Conservation (phyloP, 2,329 filamentous ascomycete species). For the Mycosphaerella sp. region DNA sequence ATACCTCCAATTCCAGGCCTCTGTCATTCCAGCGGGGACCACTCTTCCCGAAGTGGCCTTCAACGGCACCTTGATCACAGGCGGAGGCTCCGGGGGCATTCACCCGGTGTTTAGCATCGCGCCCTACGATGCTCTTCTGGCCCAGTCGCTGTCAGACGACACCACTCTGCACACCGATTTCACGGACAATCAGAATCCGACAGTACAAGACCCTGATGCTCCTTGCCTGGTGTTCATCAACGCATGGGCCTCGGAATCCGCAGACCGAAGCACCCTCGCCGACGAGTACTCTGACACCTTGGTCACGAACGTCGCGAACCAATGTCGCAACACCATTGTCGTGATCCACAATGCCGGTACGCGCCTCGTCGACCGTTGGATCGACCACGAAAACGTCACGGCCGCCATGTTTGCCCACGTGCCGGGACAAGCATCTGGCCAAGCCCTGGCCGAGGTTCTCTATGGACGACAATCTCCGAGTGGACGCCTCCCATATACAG, state of each 20-base stretch:
- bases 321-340: conserved; percentile 31
- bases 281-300: conserved; percentile 27
- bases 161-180: conserved; percentile 26
- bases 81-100: conserved; percentile 29
- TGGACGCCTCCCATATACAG: conserved; percentile 29
- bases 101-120: conserved; percentile 23
- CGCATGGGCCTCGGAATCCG: conserved; percentile 24
- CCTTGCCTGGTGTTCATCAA: conserved; percentile 33
- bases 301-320: conserved; percentile 27
- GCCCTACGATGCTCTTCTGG: conserved; percentile 27
- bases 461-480: conserved; percentile 27
- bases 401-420: conserved; percentile 19
- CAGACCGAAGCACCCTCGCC: conserved; percentile 26
- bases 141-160: conserved; percentile 24
- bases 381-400: conserved; percentile 25
- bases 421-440: conserved; percentile 22
- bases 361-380: conserved; percentile 28
- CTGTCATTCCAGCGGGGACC: conserved; percentile 6
- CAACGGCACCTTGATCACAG: conserved; percentile 28
- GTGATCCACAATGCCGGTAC: conserved; percentile 31
- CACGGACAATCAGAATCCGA: conserved; percentile 17
- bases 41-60: conserved; percentile 21
- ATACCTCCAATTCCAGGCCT: conserved; percentile 9
- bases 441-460: conserved; percentile 22
- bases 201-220: conserved; percentile 20